Conservation (phyloP, 495 filamentous ascomycete genomes). For the Cairneyella variabilis region DNA sequence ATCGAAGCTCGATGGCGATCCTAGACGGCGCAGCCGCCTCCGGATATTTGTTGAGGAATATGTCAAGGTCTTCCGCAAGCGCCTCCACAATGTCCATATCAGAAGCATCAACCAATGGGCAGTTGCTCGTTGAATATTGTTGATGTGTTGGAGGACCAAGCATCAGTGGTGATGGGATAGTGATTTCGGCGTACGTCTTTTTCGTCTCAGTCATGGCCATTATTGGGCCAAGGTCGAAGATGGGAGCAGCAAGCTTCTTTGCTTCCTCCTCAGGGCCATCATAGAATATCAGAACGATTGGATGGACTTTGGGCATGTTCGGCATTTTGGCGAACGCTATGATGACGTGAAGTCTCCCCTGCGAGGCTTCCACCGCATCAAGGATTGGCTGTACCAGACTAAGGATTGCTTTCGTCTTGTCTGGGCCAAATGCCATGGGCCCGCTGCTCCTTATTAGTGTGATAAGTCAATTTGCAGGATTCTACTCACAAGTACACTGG, state of each 20-base stretch:
- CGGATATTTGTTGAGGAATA: constrained; percentile 4
- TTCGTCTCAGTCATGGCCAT: not conserved
- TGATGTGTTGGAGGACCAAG: constrained; percentile 11
- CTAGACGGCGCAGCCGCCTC: constrained; percentile 6
- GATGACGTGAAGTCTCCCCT: constrained; percentile 12
- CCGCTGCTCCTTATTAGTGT: constrained; percentile 7
- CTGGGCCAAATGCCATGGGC: constrained; percentile 3
- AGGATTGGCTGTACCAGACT: not conserved
- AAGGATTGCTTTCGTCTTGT: constrained; percentile 6
- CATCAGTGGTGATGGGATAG: not conserved
- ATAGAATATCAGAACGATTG: constrained; percentile 9
- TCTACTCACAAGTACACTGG: constrained; percentile 14
- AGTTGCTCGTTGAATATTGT: constrained; percentile 3
- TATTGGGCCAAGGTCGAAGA: constrained; percentile 7
- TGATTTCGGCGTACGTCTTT: constrained; percentile 2
- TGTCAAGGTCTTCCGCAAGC: constrained; percentile 1
- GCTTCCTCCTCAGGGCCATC: constrained; percentile 17
- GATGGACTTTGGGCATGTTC: constrained; percentile 4
- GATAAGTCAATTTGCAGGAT: not conserved
- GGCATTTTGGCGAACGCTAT: constrained; percentile 1
- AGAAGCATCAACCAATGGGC: not conserved
- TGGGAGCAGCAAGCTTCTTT: not conserved
- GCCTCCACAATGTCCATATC: constrained; percentile 7
- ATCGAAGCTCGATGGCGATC: constrained; percentile 14
- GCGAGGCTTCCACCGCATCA: not conserved